phyloP scores from a whole-genome alignment of 495 filamentous ascomycete genomes.

The Aspergillus egyptiacus region DNA sequence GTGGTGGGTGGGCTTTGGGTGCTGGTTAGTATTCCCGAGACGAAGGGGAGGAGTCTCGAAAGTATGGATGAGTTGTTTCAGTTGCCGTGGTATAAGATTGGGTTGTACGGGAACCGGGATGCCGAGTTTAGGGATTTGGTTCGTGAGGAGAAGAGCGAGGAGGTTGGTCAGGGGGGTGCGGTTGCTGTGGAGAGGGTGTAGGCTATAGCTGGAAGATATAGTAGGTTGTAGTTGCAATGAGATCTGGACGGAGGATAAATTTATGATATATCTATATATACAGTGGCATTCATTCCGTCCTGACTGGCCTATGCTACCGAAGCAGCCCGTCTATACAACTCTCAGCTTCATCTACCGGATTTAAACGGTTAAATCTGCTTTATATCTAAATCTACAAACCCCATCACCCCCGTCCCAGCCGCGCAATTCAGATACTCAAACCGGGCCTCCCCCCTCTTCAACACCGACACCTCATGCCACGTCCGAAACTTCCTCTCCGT shows the following conservation, averaged over 20 bases:
- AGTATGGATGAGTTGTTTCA: conserved; percentile 64
- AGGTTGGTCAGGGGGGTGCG: background rate
- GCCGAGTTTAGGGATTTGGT: conserved; percentile 43
- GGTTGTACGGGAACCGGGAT: conserved; percentile 51
- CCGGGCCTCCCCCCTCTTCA: conserved; percentile 15
- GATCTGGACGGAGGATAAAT: too few species aligned
- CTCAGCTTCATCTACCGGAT: too few species aligned
- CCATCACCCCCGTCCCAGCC: conserved; percentile 14
- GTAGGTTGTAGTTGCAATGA: too few species aligned
- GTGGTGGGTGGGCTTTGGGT: conserved; percentile 54
- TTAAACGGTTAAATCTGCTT: background rate
- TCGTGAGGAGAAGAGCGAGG: conserved; percentile 22
- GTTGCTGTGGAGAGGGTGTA: background rate
- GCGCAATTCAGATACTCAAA: conserved; percentile 25
- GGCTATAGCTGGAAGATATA: too few species aligned
- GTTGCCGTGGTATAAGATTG: conserved; percentile 61
- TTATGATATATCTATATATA: too few species aligned
- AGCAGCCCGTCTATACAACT: too few species aligned
- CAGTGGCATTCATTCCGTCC: too few species aligned
- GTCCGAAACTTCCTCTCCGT: conserved; percentile 17
- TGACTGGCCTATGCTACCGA: too few species aligned
- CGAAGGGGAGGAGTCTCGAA: conserved; percentile 37
- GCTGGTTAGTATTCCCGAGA: conserved; percentile 45
- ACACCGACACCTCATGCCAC: conserved; percentile 23
- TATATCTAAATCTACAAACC: background rate